Base-by-base conservation (phyloP, 306 rosid genomes). In the Cercis canadensis region DNA sequence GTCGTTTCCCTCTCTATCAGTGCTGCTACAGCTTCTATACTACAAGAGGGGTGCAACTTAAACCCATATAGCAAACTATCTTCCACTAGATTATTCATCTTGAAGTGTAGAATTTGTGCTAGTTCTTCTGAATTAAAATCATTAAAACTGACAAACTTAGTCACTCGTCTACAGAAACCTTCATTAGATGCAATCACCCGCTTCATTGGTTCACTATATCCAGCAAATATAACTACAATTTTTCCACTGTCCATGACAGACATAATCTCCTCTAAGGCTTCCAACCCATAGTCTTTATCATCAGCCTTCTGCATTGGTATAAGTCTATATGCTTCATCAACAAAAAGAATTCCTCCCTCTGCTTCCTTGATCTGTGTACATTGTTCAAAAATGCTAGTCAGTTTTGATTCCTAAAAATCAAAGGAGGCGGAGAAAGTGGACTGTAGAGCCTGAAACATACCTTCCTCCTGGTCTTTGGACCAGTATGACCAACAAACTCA, bases 251-350 rank as follows among this genome's bases (percentile, higher is more conserved):
- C 99, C 99, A 95, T 95, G 65, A 95, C 92, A 58, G 97, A 95
- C 99, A 95, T 91, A 57, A 95, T 91, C 85, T 95, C 99, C 86
- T 95, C 99, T 67, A 95, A 69, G 58, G 99, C 97, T 81, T 95
- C 99, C 76, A 95, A 87, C 16, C 99, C 99, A 0, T 87, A 95
- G 86, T 95, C 99, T 79, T 91, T 89, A 65, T 94, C 99, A 24
- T 89, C 99, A 2, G 96, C 43, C 85, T 89, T 95, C 78, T 95
- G 99, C 97, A 86, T 85, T 4, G 99, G 99, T 80, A 95, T 87
- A 66, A 95, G 78, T 56, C 97, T 85, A 69, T 91, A 89, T 36
- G 99, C 99, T 82, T 95, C 99, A 33, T 95, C 99, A 0, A 95
- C 96, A 37, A 95, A 95, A 59, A 91, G 95, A 75, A 95, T 92